phyloP scores from a whole-genome alignment of 192 early-diverging fungal species.

The Podila horticola region DNA sequence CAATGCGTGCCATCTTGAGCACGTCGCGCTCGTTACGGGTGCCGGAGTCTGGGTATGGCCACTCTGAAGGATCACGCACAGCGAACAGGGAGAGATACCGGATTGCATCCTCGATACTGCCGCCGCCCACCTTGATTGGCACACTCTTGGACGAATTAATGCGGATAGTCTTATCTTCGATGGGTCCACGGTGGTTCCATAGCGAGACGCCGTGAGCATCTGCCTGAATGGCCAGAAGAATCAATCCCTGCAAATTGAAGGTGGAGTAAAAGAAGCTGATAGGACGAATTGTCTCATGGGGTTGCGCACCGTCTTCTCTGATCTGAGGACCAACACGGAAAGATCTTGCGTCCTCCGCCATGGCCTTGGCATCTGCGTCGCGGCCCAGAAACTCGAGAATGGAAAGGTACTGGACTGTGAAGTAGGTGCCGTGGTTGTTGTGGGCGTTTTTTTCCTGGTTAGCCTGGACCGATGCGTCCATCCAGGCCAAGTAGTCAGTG shows the following conservation, averaged over 20 bases:
- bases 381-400: conserved; percentile 60
- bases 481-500: conserved; percentile 44
- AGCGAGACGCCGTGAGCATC: conserved; percentile 46
- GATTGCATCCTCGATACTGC: conserved; percentile 38
- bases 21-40: conserved; percentile 25
- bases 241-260: conserved; percentile 60
- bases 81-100: conserved; percentile 26
- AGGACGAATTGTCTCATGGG: conserved; percentile 55
- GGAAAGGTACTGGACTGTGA: conserved; percentile 58
- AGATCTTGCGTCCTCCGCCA: conserved; percentile 30
- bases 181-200: conserved; percentile 49
- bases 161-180: conserved; percentile 1
- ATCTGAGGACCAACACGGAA: conserved; percentile 55
- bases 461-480: conserved; percentile 35
- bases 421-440: conserved; percentile 70
- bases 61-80: conserved; percentile 29
- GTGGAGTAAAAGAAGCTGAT: conserved; percentile 63
- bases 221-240: conserved; percentile 51
- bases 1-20: conserved; percentile 38
- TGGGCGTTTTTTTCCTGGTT: conserved; percentile 36
- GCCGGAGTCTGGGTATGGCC: conserved; percentile 41
- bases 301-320: conserved; percentile 54
- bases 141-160: conserved; percentile 17
- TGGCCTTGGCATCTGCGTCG: conserved; percentile 31
- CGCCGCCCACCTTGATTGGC: conserved; percentile 23